Evolutionary conservation across 2,329 filamentous ascomycete species (phyloP).

Genomic region (Teratosphaeria nubilosa): DNA sequence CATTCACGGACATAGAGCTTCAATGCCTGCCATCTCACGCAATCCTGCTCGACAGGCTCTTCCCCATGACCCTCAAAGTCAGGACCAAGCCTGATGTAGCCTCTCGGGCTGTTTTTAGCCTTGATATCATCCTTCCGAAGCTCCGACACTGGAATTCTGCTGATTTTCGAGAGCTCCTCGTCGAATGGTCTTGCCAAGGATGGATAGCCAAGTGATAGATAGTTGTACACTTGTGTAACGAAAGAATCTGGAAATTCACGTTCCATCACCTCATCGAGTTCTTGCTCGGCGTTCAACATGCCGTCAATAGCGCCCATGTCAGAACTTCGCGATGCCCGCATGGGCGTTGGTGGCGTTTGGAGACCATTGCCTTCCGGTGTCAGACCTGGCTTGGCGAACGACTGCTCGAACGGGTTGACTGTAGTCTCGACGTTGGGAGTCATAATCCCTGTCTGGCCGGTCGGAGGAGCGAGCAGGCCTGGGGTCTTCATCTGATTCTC

Average conservation of each 20-base stretch:
- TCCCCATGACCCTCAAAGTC: conserved; percentile 40
- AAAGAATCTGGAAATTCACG: conserved; percentile 73
- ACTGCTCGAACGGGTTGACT: conserved; percentile 32
- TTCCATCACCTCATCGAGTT: conserved; percentile 33
- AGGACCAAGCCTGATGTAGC: conserved; percentile 55
- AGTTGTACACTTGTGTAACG: conserved; percentile 94
- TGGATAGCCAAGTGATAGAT: conserved; percentile 85
- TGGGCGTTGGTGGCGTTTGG: conserved; percentile 16
- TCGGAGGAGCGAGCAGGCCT: conserved; percentile 27
- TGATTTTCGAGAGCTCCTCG: conserved; percentile 74
- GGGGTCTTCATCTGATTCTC: conserved; percentile 16
- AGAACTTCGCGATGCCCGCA: conserved; percentile 9
- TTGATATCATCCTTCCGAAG: conserved; percentile 61
- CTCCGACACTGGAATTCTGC: conserved; percentile 56
- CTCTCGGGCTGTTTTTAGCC: conserved; percentile 48
- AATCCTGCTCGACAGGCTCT: conserved; percentile 37
- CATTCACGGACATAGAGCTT: conserved; percentile 78
- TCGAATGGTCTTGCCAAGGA: conserved; percentile 75
- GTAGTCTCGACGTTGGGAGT: conserved; percentile 33
- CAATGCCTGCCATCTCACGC: conserved; percentile 74
- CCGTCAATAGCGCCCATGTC: conserved; percentile 26
- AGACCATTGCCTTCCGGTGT: conserved; percentile 10
- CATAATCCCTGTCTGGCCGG: conserved; percentile 40
- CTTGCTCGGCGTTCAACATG: conserved; percentile 35
- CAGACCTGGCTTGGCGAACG: conserved; percentile 16